Base-by-base conservation (phyloP, 108 stramenopile species). In the Skeletonema marinoi region DNA sequence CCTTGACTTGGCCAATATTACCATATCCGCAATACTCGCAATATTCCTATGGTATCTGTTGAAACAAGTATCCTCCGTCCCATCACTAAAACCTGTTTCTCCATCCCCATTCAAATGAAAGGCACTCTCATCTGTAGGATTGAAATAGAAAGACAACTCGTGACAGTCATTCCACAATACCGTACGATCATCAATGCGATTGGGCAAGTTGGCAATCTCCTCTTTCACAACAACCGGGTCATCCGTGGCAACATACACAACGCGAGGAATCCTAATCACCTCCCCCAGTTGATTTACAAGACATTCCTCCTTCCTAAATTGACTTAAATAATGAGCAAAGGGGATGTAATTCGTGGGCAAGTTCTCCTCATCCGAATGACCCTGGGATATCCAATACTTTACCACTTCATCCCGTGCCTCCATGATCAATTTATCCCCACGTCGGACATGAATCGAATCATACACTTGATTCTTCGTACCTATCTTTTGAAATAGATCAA, bases 191-290 rank as follows among this genome's bases (percentile, higher is more conserved):
- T 33, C 44, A n/a, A 59, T 54, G 6, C 48, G 68, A 35, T 70
- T 66, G 12, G 68, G 48, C 61, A 75, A 50, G 6, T 38, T 44
- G 11, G 67, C 80, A 60, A 81, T 75, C 65, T 81, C 80, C 41
- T 62, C 31, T 13, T 66, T 60, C 44, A 82, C 70, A 7, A 67
- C 74, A 6, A 75, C 19, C 3, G 81, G 81, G 61, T 82, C 81
- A 56, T 82, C 81, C 17, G 81, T 82, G 41, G 81, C 81, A 32
- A 82, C 74, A 32, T 75, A 82, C 19, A 82, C 81, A 39, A 25
- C 25, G 2, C 38, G 63, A 10, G 38, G 38, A 25, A 60, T 33
- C 67, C 71, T 59, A 11, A 63, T 42, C 0, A 60, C 50, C 63
- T 63, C 36, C 41, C 65, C 78, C 42, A 13, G n/a, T 3, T 33